Evolutionary conservation across 805 yeast genomes (phyloP).

Genomic region (Myxozyma nipponensis): DNA sequence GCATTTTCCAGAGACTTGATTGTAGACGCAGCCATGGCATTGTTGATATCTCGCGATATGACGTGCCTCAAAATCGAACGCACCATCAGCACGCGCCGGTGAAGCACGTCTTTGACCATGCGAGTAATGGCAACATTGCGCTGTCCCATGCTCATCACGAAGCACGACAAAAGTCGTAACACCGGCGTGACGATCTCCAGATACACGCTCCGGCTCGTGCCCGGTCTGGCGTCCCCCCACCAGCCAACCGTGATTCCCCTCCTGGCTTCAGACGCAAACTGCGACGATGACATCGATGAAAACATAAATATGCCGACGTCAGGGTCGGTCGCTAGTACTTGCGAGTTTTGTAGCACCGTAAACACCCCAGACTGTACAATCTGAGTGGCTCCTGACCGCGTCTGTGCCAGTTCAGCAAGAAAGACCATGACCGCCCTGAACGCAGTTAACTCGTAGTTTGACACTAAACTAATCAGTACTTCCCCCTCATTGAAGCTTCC

Average conservation of each 20-base stretch:
- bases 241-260: conserved; percentile 1
- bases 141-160: conserved; percentile 29
- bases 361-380: conserved; percentile 72
- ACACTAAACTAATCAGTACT: conserved; percentile 38
- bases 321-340: conserved; percentile 65
- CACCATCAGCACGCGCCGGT: conserved; percentile 10
- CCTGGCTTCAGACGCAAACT: conserved; percentile 1
- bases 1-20: background rate
- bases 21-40: background rate
- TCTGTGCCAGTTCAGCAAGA: conserved; percentile 69
- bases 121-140: conserved; percentile 18
- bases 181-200: conserved; percentile 27
- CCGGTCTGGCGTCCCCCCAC: background rate
- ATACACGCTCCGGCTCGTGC: conserved; percentile 20
- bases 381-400: conserved; percentile 71
- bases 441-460: conserved; percentile 70
- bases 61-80: conserved; percentile 21
- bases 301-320: conserved; percentile 59
- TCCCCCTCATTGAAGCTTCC: background rate
- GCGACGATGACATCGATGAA: conserved; percentile 3
- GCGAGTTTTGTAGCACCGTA: conserved; percentile 53
- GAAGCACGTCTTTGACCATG: conserved; percentile 17
- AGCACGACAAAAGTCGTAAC: conserved; percentile 22
- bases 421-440: conserved; percentile 69
- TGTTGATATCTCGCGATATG: conserved; percentile 11